Base-by-base conservation (phyloP, 371 early-diverging fungal genomes). In the Mycotypha africana region DNA sequence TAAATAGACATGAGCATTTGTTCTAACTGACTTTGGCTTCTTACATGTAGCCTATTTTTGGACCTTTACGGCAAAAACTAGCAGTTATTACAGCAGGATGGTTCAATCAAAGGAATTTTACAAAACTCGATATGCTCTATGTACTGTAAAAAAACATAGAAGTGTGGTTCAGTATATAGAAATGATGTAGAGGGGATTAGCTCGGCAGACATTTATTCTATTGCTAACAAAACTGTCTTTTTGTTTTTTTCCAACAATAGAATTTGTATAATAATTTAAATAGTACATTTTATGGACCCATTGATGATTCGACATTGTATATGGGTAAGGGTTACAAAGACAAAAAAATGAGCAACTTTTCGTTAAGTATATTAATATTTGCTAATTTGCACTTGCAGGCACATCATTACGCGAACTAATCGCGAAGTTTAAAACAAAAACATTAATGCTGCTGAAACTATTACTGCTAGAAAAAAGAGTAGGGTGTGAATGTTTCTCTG, bases 101-200 rank as follows among this genome's bases (percentile, higher is more conserved):
- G 74, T 91, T 91, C 52, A 86, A 69, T 34, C 89, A 89, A 53
- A 58, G 70, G 35, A 90, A 91, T 47, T 91, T 91, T 54, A 80
- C 87, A 0, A 79, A 87, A 49, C 60, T 83, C 14, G 88, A 81
- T 5, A 83, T 91, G 21, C 62, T 91, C n/a, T 68, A 80, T 47
- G 86, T 82, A 67, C 53, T 65, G 4, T 11, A 4, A 20, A 35
- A 15, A 28, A 15, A 36, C 14, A 39, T 12, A 25, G 15, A 25
- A 4, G 3, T 4, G 15, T 20, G 16, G 6, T 5, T 30, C 19
- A 26, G 39, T 43, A 19, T 24, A 6, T 38, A 42, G 11, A n/a
- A n/a, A n/a, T n/a, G n/a, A n/a, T n/a, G n/a, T n/a, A n/a, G n/a
- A n/a, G n/a, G n/a, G n/a, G n/a, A n/a, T n/a, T n/a, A n/a, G n/a